Evolutionary conservation across 2,329 filamentous ascomycete species (phyloP), one percentile per base, ranked within the genome.

Genomic region (Aplosporella prunicola): DNA sequence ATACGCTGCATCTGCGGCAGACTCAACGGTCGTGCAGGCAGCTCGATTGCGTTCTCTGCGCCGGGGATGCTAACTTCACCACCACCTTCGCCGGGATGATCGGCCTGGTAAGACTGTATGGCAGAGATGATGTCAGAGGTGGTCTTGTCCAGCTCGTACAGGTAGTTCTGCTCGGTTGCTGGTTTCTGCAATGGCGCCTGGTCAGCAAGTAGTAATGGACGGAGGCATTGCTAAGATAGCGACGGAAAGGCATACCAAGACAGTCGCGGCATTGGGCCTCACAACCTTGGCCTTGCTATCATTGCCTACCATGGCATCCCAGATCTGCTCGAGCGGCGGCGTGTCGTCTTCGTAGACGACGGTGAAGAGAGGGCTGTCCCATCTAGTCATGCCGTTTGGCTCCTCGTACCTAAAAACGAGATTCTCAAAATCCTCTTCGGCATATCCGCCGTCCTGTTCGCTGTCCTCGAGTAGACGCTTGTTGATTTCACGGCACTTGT

Each of bases 371-470:
- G 85, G 84, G 38, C 79, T 82, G 56, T 93, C 84, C 85, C 85
- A 93, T 28, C 83, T 67, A 2, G 74, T 80, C 82, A 89, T 88
- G 15, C 79, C 75, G 55, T 89, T 91, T 10, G 85, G 84, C 60
- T 93, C 84, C 59, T 93, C 84, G 55, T 88, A 88, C 38, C 84
- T 71, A 54, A 85, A 89, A 22, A 86, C 75, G 9, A 88, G 69
- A 48, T 87, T 86, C 45, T 87, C 81, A 68, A 83, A 85, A 53
- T 83, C 80, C 11, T 72, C 69, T 5, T 69, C 52, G 0, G 66
- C 64, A 47, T 79, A 78, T 3, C 61, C 68, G 2, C 55, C 58
- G n/a, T 58, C 57, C 47, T 50, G 47, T 15, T 56, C 47, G 32
- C 52, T 42, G 38, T 56, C 56, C 23, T 53, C 57, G 38, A 82